phyloP scores from a whole-genome alignment of 2,329 filamentous ascomycete genomes.

The Mycosphaerella sp. region DNA sequence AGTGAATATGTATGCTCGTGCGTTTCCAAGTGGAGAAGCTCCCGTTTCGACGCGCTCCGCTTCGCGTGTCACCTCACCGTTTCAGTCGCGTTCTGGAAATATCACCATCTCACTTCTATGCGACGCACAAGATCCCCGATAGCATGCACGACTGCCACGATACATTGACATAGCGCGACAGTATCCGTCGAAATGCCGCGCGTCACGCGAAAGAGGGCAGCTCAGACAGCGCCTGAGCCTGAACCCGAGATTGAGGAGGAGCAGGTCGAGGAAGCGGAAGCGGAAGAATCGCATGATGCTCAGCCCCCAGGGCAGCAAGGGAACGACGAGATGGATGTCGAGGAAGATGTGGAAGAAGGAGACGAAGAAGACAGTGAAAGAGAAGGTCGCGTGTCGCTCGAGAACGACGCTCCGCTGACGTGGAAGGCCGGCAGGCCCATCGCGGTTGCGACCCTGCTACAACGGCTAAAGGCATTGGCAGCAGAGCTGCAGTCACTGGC shows the following conservation, averaged over 20 bases:
- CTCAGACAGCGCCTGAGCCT: slow-evolving; percentile 4
- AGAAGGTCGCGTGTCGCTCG: slow-evolving; percentile 41
- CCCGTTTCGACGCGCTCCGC: too few species aligned
- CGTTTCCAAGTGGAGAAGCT: too few species aligned
- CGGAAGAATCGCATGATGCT: not conserved
- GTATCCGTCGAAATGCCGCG: slow-evolving; percentile 5
- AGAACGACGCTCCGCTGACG: slow-evolving; percentile 79
- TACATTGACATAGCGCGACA: not conserved
- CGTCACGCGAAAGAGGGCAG: slow-evolving; percentile 8
- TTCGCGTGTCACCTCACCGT: not conserved
- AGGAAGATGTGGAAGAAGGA: slow-evolving; percentile 3
- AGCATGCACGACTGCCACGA: not conserved
- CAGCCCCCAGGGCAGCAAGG: not conserved
- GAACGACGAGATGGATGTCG: slow-evolving; percentile 16
- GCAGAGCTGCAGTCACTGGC: slow-evolving; percentile 80
- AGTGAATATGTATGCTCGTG: too few species aligned
- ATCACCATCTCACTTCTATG: not conserved
- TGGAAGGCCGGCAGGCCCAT: slow-evolving; percentile 92
- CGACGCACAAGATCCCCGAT: not conserved
- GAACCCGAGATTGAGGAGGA: slow-evolving; percentile 7
- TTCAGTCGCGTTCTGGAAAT: not conserved
- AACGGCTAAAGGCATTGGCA: slow-evolving; percentile 70
- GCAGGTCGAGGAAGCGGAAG: slow-evolving; percentile 1
- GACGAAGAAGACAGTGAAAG: slow-evolving; percentile 18
- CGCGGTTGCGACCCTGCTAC: slow-evolving; percentile 70